Evolutionary conservation across 257 asterid genomes (phyloP), one percentile per base, ranked within the genome.

Genomic region (Gynochthodes officinalis): DNA sequence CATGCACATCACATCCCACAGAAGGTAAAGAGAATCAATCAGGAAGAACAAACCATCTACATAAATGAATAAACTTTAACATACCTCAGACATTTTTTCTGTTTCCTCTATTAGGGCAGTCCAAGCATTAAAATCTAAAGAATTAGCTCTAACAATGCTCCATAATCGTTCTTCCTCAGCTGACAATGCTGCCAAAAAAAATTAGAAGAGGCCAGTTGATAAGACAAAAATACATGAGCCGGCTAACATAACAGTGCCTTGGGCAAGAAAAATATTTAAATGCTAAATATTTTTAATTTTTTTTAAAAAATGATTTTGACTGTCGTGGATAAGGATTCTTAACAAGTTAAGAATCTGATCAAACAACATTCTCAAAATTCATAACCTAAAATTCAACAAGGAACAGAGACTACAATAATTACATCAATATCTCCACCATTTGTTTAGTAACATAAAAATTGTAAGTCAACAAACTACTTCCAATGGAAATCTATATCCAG

Each of bases 151-250:
- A 54, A 95, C 96, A 65, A 90, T 87, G 88, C 90, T 95, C 99
- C 99, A 95, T 60, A 90, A 60, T 77, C 97, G 88, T 81, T 92
- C 98, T 85, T 95, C 98, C 82, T 95, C 99, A 16, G 88, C 86
- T 75, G 91, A 87, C 70, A 92, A 83, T 39, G 84, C 99, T 92
- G 89, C 59, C 42, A 82, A 42, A 42, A 70, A 76, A 75, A 2
- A 37, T 54, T 33, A 75, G 30, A 33, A 18, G 35, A 1, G 37
- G 65, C 52, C 14, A 42, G 64, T 46, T 19, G 39, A 16, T 54
- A 49, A 33, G n/a, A 28, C 48, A 67, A 62, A 37, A 42, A n/a
- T 21, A 15, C n/a, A 49, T 33, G 43, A 67, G 19, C 48, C 23
- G 11, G 15, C 48, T 40, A 63, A 39, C 37, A 1, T 2, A 46